Evolutionary conservation across 441 rosid genomes (phyloP).

Genomic region (Pelargonium cotyledonis): DNA sequence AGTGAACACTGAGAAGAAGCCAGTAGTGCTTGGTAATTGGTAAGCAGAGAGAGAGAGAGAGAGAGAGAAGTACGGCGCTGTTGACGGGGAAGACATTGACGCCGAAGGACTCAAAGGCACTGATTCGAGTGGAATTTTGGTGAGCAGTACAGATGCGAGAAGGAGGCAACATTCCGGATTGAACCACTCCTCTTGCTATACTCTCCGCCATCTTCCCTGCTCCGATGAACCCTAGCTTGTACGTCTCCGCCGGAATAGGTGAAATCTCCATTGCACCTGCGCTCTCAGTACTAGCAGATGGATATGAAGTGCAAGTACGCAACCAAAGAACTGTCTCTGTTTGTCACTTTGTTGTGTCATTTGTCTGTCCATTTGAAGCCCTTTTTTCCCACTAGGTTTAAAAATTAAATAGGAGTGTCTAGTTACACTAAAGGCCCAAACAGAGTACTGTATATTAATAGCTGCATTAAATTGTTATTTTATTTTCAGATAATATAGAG

Average conservation of each 20-base stretch:
- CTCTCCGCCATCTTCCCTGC: constrained; percentile 96
- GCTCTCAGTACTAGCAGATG: too few species aligned
- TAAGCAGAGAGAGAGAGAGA: constrained; percentile 8
- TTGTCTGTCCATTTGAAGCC: too few species aligned
- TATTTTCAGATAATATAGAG: too few species aligned
- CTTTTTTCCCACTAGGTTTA: too few species aligned
- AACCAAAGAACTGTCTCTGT: too few species aligned
- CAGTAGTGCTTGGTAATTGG: background rate
- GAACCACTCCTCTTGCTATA: constrained; percentile 74
- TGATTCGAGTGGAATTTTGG: constrained; percentile 48
- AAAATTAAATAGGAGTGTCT: too few species aligned
- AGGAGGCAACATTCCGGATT: constrained; percentile 64
- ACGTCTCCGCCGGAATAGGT: constrained; percentile 47
- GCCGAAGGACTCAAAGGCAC: constrained; percentile 63
- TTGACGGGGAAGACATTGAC: constrained; percentile 44
- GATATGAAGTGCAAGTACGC: too few species aligned
- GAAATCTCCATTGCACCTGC: constrained; percentile 34
- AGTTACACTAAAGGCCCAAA: too few species aligned
- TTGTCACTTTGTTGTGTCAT: too few species aligned
- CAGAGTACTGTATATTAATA: too few species aligned
- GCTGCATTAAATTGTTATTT: too few species aligned
- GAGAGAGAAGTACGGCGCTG: constrained; percentile 35
- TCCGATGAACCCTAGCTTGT: constrained; percentile 74
- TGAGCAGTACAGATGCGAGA: constrained; percentile 62
- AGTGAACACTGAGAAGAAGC: background rate